Evolutionary conservation across 352 stramenopile species (phyloP).

Genomic region (Thalassiosira exigua): DNA sequence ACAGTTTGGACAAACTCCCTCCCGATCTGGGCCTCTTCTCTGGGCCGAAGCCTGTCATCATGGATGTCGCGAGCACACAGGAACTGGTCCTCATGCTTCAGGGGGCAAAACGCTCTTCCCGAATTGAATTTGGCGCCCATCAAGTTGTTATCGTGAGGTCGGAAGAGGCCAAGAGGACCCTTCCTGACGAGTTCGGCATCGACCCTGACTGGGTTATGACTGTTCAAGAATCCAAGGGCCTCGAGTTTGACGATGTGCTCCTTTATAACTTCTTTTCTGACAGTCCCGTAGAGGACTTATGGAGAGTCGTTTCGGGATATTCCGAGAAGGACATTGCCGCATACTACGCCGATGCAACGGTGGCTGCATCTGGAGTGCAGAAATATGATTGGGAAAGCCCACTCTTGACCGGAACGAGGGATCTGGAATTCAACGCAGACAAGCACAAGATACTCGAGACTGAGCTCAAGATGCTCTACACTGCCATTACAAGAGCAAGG

Average conservation of each 20-base stretch:
- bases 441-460: slow-evolving; percentile 67
- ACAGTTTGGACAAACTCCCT: slow-evolving; percentile 50
- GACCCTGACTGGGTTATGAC: slow-evolving; percentile 65
- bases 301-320: slow-evolving; percentile 51
- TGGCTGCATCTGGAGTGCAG: slow-evolving; percentile 38
- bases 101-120: slow-evolving; percentile 50
- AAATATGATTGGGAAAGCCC: slow-evolving; percentile 58
- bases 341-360: slow-evolving; percentile 42
- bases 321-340: slow-evolving; percentile 42
- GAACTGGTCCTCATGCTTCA: slow-evolving; percentile 60
- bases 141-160: slow-evolving; percentile 70
- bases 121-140: slow-evolving; percentile 70
- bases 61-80: slow-evolving; percentile 40
- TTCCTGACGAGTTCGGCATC: slow-evolving; percentile 65
- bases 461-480: slow-evolving; percentile 69
- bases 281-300: slow-evolving; percentile 41
- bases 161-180: slow-evolving; percentile 53
- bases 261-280: slow-evolving; percentile 71
- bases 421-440: slow-evolving; percentile 52
- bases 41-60: slow-evolving; percentile 56
- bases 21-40: slow-evolving; percentile 60
- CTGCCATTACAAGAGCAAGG: slow-evolving; percentile 57
- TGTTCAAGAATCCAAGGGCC: slow-evolving; percentile 67
- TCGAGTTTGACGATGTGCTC: slow-evolving; percentile 72
- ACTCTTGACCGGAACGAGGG: slow-evolving; percentile 29